A percentile compares a stretch with the other conserved stretches of the same genome.
Conservation (phyloP, 148 eudicot species). For the Agrostemma githago region DNA sequence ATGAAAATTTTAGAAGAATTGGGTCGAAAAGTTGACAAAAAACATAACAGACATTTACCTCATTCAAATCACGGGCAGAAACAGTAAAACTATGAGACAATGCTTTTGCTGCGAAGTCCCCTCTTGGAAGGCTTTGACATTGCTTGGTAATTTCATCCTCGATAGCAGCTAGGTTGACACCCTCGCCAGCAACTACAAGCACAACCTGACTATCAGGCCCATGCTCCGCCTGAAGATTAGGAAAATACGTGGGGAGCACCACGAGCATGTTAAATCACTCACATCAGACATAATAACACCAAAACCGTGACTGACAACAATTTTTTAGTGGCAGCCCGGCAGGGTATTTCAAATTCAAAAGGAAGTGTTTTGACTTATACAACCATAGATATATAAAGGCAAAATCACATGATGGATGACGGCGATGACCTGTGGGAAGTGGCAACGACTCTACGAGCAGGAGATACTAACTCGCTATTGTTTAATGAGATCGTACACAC, state of each 20-base stretch:
- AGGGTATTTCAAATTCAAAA: no score
- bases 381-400: no score
- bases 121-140: constrained; percentile 85
- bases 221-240: constrained; percentile 85
- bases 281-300: neutral
- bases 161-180: constrained; percentile 57
- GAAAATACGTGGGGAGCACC: neutral
- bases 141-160: constrained; percentile 76
- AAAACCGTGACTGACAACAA: no score
- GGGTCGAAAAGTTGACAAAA: neutral
- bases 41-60: constrained; percentile 47
- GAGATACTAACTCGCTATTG: no score
- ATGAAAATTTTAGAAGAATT: neutral
- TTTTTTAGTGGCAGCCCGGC: no score
- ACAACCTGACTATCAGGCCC: constrained; percentile 99
- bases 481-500: no score
- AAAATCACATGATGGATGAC: no score
- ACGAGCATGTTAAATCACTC: neutral
- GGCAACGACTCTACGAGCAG: no score
- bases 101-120: constrained; percentile 79
- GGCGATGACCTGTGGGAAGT: no score
- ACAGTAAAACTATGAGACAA: constrained; percentile 83
- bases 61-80: constrained; percentile 80
- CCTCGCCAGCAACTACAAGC: constrained; percentile 86
- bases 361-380: no score